Percentiles rank a stretch among this genome's conserved stretches.
Evolutionary conservation across 2,329 filamentous ascomycete genomes (phyloP).

Genomic region (Aspergillus alliaceus): DNA sequence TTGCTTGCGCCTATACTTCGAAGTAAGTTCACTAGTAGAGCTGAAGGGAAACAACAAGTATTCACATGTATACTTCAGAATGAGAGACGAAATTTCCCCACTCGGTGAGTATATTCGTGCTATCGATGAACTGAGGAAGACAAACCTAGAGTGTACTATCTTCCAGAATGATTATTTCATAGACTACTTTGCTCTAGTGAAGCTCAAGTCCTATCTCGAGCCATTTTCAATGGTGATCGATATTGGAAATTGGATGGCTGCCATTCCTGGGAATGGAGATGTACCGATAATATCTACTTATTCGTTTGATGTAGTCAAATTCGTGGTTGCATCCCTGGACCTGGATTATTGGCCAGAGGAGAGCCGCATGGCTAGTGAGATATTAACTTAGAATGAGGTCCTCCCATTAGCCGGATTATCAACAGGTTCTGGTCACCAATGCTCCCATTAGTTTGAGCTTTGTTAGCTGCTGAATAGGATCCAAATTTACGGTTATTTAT

Average conservation of each 20-base stretch:
- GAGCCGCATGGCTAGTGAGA: constrained; percentile 22
- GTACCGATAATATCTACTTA: constrained; percentile 20
- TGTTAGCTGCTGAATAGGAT: too few species aligned
- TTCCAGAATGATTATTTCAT: constrained; percentile 13
- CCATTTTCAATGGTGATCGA: constrained; percentile 19
- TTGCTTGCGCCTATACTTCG: constrained; percentile 12
- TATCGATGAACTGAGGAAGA: background rate
- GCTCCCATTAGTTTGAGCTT: too few species aligned
- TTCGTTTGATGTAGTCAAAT: constrained; percentile 25
- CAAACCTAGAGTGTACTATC: constrained; percentile 19
- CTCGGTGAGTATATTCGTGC: constrained; percentile 9
- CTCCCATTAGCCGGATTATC: constrained; percentile 21
- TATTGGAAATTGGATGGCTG: constrained; percentile 17
- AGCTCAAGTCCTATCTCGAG: constrained; percentile 17
- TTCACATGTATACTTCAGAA: background rate
- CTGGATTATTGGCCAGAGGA: constrained; percentile 19
- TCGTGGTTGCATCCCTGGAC: constrained; percentile 16
- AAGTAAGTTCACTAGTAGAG: too few species aligned
- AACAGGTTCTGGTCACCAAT: constrained; percentile 13
- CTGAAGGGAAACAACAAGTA: too few species aligned
- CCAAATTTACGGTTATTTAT: too few species aligned
- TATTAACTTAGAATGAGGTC: constrained; percentile 25
- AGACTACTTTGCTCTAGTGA: constrained; percentile 14
- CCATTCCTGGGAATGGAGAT: constrained; percentile 23
- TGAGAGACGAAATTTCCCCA: background rate